These are phyloP conservation scores for Populus hybrid DNA, from an alignment of 441 rosid genomes.

Conservation along the genomic window DNA sequence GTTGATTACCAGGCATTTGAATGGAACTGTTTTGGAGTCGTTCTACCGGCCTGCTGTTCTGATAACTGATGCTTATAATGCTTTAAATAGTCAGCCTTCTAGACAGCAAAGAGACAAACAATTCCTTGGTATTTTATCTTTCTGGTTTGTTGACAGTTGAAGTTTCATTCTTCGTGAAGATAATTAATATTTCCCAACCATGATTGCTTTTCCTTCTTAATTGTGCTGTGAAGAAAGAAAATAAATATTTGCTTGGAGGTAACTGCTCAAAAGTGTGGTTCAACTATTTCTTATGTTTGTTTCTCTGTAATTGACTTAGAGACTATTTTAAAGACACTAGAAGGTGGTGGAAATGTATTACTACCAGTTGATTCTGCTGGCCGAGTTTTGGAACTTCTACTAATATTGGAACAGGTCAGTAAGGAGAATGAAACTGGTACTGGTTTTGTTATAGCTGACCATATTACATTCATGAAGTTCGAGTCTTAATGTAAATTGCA, in stretches of 20 bases:
- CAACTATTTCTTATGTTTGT: neutral
- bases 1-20: no score
- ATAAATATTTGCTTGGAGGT: neutral
- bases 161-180: neutral
- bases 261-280: neutral
- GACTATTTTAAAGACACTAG: constrained; percentile 2
- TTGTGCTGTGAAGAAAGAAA: neutral
- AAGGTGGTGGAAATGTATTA: constrained; percentile 84
- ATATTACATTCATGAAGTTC: constrained; percentile 21
- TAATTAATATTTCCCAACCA: neutral
- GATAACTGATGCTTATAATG: constrained; percentile 28
- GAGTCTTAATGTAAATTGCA: constrained; percentile 40
- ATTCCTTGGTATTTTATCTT: constrained; percentile 54
- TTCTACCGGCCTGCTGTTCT: no score
- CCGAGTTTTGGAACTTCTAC: constrained; percentile 83
- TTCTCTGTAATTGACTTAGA: no score
- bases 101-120: constrained; percentile 84
- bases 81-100: constrained; percentile 75
- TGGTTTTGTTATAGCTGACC: constrained; percentile 11
- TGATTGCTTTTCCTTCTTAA: neutral
- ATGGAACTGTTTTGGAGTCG: no score
- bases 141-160: neutral
- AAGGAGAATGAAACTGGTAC: neutral
- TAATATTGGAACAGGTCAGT: constrained; percentile 85
- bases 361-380: constrained; percentile 93